Base-by-base conservation (phyloP, 805 yeast genomes). In the Huiozyma naganishii region DNA sequence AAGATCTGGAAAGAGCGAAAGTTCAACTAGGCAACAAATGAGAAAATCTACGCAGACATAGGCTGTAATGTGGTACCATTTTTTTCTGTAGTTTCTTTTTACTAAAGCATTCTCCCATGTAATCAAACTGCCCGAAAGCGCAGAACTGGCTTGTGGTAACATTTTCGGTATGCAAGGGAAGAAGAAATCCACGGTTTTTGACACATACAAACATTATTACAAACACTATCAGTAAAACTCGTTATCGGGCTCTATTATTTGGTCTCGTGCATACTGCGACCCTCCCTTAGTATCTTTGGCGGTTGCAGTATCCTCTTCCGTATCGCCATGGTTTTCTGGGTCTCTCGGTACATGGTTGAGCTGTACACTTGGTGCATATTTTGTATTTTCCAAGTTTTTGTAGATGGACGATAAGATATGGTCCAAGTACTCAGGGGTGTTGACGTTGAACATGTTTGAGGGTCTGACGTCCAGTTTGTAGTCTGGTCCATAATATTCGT, bases 401-500 rank as follows among this genome's bases (percentile, higher is more conserved):
- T 83, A 72, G 43, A 90, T 83, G 54, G 82, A 84, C 9, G 84
- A 73, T 57, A 87, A 68, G 41, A 90, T 80, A 63, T 86, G 83
- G 64, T 87, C 86, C 54, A 90, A 71, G 60, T 88, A 90, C 62
- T 89, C 97, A 27, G 94, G 90, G 27, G 90, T 77, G 66, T 90
- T 90, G 41, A 95, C 95, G 65, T 90, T 90, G 68, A 83, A 85
- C 97, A 90, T 90, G 66, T 90, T 90, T 9, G 94, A 83, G 9
- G 96, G 95, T 51, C 96, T 74, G 41, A 90, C 98, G 59, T 90
- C 96, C 47, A 90, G 73, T 63, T 87, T 82, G 65, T 90, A 90
- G 67, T 90, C 97, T 3, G 98, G 98, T 0, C 97, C 97, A 64
- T 83, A 90, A 68, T 90, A 90, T 66, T 90, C 97, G 67, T 86